Evolutionary conservation across 2,329 filamentous ascomycete genomes (phyloP).

Genomic region (Cercospora sp.): DNA sequence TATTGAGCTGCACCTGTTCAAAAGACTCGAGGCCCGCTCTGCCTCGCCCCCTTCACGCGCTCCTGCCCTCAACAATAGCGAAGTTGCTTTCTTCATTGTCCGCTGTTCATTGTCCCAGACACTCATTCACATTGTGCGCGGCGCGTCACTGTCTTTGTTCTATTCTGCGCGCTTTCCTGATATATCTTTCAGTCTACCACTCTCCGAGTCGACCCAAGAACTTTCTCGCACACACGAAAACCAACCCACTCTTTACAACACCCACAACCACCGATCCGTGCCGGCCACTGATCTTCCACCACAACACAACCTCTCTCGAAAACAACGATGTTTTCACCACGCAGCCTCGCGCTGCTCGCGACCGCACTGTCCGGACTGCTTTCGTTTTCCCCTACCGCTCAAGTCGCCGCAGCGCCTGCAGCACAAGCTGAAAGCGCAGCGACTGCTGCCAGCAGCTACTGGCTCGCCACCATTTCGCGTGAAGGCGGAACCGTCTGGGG

Average conservation of each 20-base stretch:
- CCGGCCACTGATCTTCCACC: conserved; percentile 27
- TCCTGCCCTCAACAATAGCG: conserved; percentile 5
- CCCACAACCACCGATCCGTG: conserved; percentile 21
- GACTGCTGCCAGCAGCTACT: conserved; percentile 23
- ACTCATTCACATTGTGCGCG: conserved; percentile 19
- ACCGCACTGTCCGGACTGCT: conserved; percentile 36
- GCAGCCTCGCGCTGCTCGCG: conserved; percentile 32
- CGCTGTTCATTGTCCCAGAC: conserved; percentile 10
- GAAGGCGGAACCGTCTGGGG: conserved; percentile 67
- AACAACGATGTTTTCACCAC: conserved; percentile 30
- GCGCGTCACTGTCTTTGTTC: conserved; percentile 16
- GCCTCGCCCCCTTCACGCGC: conserved; percentile 10
- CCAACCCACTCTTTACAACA: not conserved
- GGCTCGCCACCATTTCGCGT: conserved; percentile 30
- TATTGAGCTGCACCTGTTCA: too few species aligned
- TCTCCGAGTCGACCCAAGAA: not conserved
- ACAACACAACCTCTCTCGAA: not conserved
- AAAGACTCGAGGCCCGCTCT: not conserved
- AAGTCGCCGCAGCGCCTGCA: conserved; percentile 23
- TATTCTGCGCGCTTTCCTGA: conserved; percentile 4
- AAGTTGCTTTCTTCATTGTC: conserved; percentile 10
- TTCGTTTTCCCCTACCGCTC: conserved; percentile 21
- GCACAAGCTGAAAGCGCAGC: conserved; percentile 14
- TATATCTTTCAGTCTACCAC: conserved; percentile 8
- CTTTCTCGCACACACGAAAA: conserved; percentile 7